Percentiles rank a stretch among this genome's conserved stretches.
Evolutionary conservation across 2,329 filamentous ascomycete genomes (phyloP).

Genomic region (Cladorrhinum sp.): DNA sequence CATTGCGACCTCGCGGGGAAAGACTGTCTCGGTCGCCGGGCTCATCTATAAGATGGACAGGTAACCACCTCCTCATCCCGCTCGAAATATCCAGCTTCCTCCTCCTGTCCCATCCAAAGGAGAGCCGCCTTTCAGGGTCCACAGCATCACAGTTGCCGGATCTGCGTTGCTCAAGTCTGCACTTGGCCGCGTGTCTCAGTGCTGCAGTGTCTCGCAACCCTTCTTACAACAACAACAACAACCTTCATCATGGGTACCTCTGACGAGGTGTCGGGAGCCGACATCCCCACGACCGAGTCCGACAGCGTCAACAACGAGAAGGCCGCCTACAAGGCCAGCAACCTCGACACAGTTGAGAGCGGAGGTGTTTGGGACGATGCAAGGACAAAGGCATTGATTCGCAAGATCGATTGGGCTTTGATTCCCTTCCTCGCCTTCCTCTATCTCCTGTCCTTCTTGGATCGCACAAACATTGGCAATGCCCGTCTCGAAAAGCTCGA

Average conservation of each 20-base stretch:
- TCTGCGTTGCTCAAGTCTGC: constrained; percentile 6
- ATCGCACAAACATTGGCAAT: constrained; percentile 50
- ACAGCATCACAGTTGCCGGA: constrained; percentile 1
- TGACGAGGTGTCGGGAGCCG: constrained; percentile 20
- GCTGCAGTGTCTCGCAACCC: background rate
- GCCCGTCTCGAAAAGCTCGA: constrained; percentile 38
- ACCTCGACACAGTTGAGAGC: constrained; percentile 23
- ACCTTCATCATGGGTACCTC: constrained; percentile 20
- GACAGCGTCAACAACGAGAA: constrained; percentile 28
- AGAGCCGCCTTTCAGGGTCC: background rate
- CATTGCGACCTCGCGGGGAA: background rate
- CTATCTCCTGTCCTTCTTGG: constrained; percentile 50
- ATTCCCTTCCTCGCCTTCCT: constrained; percentile 54
- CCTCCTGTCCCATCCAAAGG: background rate
- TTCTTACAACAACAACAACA: background rate
- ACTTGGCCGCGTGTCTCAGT: constrained; percentile 6
- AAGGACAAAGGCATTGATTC: constrained; percentile 44
- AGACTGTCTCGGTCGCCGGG: constrained; percentile 7
- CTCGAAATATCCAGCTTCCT: background rate
- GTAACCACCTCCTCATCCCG: background rate
- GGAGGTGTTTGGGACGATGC: constrained; percentile 31
- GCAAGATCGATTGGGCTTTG: constrained; percentile 48
- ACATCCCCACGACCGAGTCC: constrained; percentile 25
- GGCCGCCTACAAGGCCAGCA: constrained; percentile 10
- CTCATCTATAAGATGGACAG: constrained; percentile 7